phyloP scores from a whole-genome alignment of 441 rosid species.

The Brassica hybrid region DNA sequence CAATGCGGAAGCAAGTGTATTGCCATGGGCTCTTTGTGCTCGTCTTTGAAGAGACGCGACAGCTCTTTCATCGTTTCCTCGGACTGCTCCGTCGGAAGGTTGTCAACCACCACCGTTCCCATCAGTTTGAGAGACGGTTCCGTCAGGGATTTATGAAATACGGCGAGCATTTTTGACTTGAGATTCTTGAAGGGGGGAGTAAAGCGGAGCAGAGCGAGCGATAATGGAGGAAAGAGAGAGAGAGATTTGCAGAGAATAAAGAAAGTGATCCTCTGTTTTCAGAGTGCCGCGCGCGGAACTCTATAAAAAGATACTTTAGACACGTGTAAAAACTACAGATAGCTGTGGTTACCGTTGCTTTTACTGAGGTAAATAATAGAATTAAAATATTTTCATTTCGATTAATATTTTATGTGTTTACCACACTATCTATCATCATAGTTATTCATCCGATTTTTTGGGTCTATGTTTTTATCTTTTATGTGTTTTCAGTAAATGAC shows the following conservation, averaged over 20 bases:
- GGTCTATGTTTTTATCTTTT: neutral
- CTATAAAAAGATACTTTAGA: neutral
- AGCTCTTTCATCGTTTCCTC: neutral
- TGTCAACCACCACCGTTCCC: neutral
- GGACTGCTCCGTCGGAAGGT: neutral
- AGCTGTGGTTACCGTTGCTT: neutral
- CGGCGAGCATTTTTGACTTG: neutral
- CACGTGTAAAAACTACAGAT: neutral
- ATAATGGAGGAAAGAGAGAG: too few species aligned
- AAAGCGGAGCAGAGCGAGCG: neutral
- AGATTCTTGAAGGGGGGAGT: neutral
- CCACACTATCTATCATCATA: neutral
- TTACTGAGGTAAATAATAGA: neutral
- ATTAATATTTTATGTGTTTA: too few species aligned
- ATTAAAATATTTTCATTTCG: neutral
- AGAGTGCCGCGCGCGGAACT: neutral
- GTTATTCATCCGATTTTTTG: neutral
- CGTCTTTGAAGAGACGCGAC: neutral
- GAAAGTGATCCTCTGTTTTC: neutral
- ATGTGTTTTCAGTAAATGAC: neutral
- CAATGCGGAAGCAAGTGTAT: neutral
- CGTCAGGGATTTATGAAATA: neutral
- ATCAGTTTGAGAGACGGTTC: neutral
- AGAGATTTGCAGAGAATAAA: too few species aligned
- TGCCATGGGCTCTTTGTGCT: neutral